Evolutionary conservation across 768 basidiomycete genomes (phyloP), one percentile per base, ranked within the genome.

Genomic region (Leccinum variicolor): DNA sequence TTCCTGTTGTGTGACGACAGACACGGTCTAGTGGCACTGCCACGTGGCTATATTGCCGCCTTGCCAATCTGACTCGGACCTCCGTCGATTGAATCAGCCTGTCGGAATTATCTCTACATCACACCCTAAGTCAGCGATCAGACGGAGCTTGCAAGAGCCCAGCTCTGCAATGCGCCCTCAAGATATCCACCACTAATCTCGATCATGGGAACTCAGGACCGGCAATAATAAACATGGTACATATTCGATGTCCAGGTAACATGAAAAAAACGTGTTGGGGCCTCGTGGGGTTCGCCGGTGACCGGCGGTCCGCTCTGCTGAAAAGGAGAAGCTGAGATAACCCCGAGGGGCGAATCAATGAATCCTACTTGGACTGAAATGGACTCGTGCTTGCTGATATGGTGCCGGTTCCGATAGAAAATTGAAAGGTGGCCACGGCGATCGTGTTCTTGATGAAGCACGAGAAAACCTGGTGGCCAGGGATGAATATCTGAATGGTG

Each of bases 391-490:
- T 56, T 50, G 61, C 36, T 69, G 65, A 64, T 61, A 51, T 19
- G 45, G 56, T 58, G 60, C 67, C 69, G 70, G 70, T 70, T 70
- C 70, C 70, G 72, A 71, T 28, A 64, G 48, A 67, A 41, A 63
- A 67, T 69, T 67, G 67, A 62, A 65, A 57, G 48, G 56, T 58
- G 58, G 34, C 55, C 59, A 60, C 70, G 66, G 69, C 70, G 72
- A 71, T 71, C 70, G 69, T 61, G 59, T 53, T 29, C 55, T 47
- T 26, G 48, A 72, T 53, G 67, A 58, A 60, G 68, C 71, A 70
- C 68, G 72, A 70, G 72, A 70, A 73, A 66, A 48, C 69, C 69
- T 70, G 71, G 60, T 69, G 69, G 71, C 55, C 55, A 64, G 64
- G 53, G 63, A 65, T 67, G 65, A 61, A 58, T 52, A 33, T 50